Evolutionary conservation across 495 filamentous ascomycete species (phyloP).

Genomic region (Cercophora samala): DNA sequence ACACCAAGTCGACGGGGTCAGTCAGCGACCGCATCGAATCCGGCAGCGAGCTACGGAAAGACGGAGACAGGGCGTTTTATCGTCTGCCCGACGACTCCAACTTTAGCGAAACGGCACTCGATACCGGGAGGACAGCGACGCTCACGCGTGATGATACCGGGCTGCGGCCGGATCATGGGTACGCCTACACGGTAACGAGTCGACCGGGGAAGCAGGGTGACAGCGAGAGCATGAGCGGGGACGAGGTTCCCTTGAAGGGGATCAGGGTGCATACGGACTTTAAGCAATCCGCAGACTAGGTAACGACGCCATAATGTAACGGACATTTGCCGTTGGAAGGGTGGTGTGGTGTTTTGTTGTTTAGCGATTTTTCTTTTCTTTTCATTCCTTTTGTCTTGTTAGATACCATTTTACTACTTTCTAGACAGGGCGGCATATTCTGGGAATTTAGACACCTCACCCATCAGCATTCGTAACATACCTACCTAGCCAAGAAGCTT

Average conservation of each 20-base stretch:
- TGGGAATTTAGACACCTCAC: not conserved
- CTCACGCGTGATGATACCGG: not conserved
- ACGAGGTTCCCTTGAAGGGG: slow-evolving; percentile 16
- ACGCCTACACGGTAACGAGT: slow-evolving; percentile 13
- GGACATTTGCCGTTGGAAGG: not conserved
- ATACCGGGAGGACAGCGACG: not conserved
- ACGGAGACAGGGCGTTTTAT: slow-evolving; percentile 7
- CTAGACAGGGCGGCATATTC: not conserved
- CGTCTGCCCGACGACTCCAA: slow-evolving; percentile 8
- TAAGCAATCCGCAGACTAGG: not conserved
- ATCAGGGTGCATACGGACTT: slow-evolving; percentile 14
- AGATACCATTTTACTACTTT: not conserved
- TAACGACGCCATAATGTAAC: not conserved
- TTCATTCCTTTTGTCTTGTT: not conserved
- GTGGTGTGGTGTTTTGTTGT: not conserved
- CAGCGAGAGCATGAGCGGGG: slow-evolving; percentile 8
- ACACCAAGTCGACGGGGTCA: not conserved
- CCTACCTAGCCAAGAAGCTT: too few relatives aligned
- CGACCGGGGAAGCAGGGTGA: slow-evolving; percentile 5
- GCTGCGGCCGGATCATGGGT: slow-evolving; percentile 10
- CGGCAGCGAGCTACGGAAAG: not conserved
- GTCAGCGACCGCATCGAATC: not conserved
- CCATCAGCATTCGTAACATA: not conserved
- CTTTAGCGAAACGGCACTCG: not conserved
- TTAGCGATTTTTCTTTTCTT: not conserved